phyloP scores from a whole-genome alignment of 805 yeast genomes.

The Starmera pachycereana region DNA sequence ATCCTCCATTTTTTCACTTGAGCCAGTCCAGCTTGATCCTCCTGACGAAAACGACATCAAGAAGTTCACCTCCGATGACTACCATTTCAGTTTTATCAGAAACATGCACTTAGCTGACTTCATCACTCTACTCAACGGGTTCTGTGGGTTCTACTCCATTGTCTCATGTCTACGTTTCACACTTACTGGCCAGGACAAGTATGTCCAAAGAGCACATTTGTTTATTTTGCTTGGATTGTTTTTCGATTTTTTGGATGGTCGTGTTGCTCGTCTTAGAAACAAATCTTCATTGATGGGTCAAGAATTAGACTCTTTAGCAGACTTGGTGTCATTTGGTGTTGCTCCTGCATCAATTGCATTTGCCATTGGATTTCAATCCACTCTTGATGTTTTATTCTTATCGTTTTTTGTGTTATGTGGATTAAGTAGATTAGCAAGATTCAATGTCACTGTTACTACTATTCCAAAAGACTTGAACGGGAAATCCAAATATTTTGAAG shows the following conservation, averaged over 20 bases:
- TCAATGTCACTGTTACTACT: slow-evolving; percentile 87
- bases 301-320: slow-evolving; percentile 94
- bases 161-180: slow-evolving; percentile 78
- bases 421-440: slow-evolving; percentile 85
- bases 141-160: slow-evolving; percentile 86
- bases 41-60: slow-evolving; percentile 70
- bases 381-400: slow-evolving; percentile 66
- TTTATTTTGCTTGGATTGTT: slow-evolving; percentile 86
- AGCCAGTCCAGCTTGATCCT: slow-evolving; percentile 51
- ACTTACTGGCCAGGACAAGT: slow-evolving; percentile 55
- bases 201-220: slow-evolving; percentile 80
- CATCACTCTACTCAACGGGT: slow-evolving; percentile 89
- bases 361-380: slow-evolving; percentile 79
- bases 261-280: slow-evolving; percentile 90
- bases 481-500: slow-evolving; percentile 88
- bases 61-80: slow-evolving; percentile 69
- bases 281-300: slow-evolving; percentile 93
- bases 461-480: slow-evolving; percentile 86
- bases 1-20: slow-evolving; percentile 43
- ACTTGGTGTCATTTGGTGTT: slow-evolving; percentile 87
- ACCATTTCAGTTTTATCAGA: slow-evolving; percentile 81
- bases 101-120: slow-evolving; percentile 92
- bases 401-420: slow-evolving; percentile 90
- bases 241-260: slow-evolving; percentile 94
- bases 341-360: slow-evolving; percentile 93